Conservation (phyloP, 441 rosid species). For the Erodium moschatum region DNA sequence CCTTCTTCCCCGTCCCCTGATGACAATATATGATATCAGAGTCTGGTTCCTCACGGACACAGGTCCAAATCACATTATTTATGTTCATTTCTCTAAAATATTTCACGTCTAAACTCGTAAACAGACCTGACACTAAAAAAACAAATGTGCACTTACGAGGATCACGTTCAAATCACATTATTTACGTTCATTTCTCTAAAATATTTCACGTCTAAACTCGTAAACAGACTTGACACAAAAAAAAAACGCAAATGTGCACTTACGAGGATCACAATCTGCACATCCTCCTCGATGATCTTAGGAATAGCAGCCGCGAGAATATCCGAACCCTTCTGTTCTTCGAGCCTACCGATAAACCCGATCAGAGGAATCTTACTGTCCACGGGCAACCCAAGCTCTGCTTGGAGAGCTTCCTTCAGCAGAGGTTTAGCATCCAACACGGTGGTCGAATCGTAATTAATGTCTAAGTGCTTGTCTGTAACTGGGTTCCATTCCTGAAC, state of each 20-base stretch:
- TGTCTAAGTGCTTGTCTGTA: constrained; percentile 55
- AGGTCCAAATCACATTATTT: too few relatives aligned
- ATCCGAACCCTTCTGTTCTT: constrained; percentile 95
- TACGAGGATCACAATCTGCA: constrained; percentile 70
- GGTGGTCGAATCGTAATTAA: constrained; percentile 56
- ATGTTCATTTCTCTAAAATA: too few relatives aligned
- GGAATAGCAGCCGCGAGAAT: constrained; percentile 67
- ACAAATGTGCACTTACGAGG: too few relatives aligned
- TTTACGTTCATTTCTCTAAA: too few relatives aligned
- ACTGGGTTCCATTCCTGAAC: constrained; percentile 93
- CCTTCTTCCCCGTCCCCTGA: constrained; percentile 83
- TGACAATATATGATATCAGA: background rate
- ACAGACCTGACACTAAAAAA: too few relatives aligned
- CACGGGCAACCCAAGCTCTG: constrained; percentile 72
- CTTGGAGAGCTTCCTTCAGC: constrained; percentile 84
- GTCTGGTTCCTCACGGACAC: too few relatives aligned
- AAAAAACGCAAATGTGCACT: too few relatives aligned
- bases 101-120: too few relatives aligned
- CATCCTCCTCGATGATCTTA: constrained; percentile 41
- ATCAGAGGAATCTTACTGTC: constrained; percentile 63
- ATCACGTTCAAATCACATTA: too few relatives aligned
- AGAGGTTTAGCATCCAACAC: constrained; percentile 72
- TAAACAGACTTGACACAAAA: too few relatives aligned
- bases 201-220: too few relatives aligned
- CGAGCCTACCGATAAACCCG: constrained; percentile 89